These are phyloP conservation scores for Ogataea trehalophila DNA, from an alignment of 805 yeast species.

Conservation along the genomic window DNA sequence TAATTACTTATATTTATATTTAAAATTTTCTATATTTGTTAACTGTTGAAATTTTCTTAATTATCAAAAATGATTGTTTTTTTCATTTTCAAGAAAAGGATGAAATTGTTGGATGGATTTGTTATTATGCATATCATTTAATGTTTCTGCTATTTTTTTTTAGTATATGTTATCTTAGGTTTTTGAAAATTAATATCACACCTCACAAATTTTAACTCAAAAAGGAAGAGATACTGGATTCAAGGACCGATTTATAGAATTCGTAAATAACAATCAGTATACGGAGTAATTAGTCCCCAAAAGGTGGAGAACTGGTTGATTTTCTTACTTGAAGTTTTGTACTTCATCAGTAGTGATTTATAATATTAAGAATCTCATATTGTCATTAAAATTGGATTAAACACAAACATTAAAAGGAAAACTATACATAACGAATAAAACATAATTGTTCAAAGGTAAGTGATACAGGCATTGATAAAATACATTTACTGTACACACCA, in stretches of 20 bases:
- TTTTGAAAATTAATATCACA: slow-evolving; percentile 1
- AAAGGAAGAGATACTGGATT: not conserved
- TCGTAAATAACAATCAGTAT: not conserved
- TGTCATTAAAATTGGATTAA: too few species aligned
- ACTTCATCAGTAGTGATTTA: too few species aligned
- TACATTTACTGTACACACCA: too few species aligned
- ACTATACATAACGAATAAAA: not conserved
- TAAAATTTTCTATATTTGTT: not conserved
- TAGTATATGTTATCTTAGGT: slow-evolving; percentile 1
- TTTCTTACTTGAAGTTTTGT: too few species aligned
- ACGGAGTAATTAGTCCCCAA: not conserved
- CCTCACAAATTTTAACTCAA: not conserved
- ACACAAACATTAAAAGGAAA: too few species aligned
- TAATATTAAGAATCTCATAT: too few species aligned
- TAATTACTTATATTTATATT: not conserved
- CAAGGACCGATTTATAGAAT: not conserved
- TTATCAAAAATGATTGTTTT: not conserved
- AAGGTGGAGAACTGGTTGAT: too few species aligned
- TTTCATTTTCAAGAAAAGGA: not conserved
- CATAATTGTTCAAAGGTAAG: not conserved
- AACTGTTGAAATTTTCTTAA: not conserved
- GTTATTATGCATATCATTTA: not conserved
- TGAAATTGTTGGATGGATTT: not conserved
- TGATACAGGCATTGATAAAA: not conserved
- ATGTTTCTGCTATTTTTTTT: not conserved